Base-by-base conservation (phyloP, 1,284 basidiomycete species). In the Mycosarcoma maydis region DNA sequence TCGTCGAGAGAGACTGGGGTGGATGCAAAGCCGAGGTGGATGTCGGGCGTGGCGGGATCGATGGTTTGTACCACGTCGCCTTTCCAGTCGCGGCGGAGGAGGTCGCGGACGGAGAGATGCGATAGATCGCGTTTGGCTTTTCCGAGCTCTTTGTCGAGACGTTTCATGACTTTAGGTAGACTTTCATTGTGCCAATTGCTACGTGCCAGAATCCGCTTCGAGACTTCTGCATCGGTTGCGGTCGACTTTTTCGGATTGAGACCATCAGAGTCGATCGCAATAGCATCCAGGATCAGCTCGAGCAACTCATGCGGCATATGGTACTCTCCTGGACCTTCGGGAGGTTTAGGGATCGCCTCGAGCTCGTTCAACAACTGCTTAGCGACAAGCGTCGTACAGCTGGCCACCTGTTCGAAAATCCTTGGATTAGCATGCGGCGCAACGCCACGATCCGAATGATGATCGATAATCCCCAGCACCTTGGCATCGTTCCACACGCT, bases 71-170 rank as follows among this genome's bases (percentile, higher is more conserved):
- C 73, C 46, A 73, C 67, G 41, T 80, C 79, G 1, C 79, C 80
- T 54, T 83, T 83, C 81, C 81, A 83, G 53, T 83, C 82, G 6
- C 82, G 56, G 9, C 82, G 71, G 4, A 83, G 54, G 39, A 83
- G 55, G 45, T 75, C 76, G 6, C 82, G 56, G 6, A 83, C 43
- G 34, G 72, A 72, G 13, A 83, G 70, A 13, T 53, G 65, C 9
- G 72, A 72, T 5, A 83, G 64, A n/a, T 75, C 72, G n/a, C 72
- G 73, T 43, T 80, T 74, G 22, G 81, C 78, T 19, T 55, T 56
- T 17, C 60, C 61, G 27, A 83, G 53, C 23, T 80, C 73, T 16
- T 67, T 45, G 48, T 75, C 73, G 2, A 83, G 56, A 0, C 56
- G 37, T 17, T 70, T 61, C 78, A 83, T 82, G 7, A 75, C 68